Evolutionary conservation across 2,329 filamentous ascomycete species (phyloP).

Genomic region (Colletotrichum destructivum): DNA sequence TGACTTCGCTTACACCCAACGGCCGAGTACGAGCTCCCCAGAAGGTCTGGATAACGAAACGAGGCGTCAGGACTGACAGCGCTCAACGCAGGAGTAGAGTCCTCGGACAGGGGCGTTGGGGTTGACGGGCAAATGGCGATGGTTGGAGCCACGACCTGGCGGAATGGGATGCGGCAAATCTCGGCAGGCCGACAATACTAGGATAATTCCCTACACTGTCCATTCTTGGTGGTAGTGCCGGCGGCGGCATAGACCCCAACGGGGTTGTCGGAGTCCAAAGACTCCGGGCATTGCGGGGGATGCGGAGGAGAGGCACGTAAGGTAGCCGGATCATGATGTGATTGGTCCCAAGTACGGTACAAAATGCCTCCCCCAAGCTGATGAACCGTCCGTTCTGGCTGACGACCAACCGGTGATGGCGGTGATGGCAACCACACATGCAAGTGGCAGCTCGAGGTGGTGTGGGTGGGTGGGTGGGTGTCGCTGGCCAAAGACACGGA

Average conservation of each 20-base stretch:
- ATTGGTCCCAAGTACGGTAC: conserved; percentile 23
- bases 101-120: too few relatives aligned
- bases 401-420: neutral
- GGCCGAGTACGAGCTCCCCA: neutral
- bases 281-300: conserved; percentile 20
- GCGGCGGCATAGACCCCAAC: conserved; percentile 18
- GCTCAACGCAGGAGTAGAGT: neutral
- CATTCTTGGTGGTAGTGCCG: neutral
- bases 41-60: neutral
- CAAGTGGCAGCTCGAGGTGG: conserved; percentile 20
- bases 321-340: conserved; percentile 10
- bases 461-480: conserved; percentile 14
- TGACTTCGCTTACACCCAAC: neutral
- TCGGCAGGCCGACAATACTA: neutral
- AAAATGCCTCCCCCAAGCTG: neutral
- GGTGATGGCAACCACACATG: conserved; percentile 20
- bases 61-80: neutral
- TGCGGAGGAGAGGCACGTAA: conserved; percentile 29
- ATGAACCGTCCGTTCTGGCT: conserved; percentile 8
- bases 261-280: conserved; percentile 22
- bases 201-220: neutral
- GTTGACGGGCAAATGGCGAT: neutral
- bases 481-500: conserved; percentile 5
- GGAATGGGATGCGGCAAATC: neutral
- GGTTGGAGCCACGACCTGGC: too few relatives aligned